Evolutionary conservation across 306 rosid genomes (phyloP), one percentile per base, ranked within the genome.

Genomic region (Coriaria nepalensis): DNA sequence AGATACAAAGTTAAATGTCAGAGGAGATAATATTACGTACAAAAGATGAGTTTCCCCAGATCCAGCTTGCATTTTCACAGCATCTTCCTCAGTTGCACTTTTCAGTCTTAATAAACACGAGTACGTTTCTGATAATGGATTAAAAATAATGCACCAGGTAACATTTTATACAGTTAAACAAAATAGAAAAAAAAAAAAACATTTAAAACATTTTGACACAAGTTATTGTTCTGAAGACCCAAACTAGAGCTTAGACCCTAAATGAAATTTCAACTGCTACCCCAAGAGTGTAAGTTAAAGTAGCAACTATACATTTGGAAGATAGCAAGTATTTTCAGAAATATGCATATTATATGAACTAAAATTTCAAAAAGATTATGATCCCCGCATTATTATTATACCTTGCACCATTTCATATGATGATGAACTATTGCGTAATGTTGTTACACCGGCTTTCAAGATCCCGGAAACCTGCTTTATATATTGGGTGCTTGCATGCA

Each of bases 401-500:
- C 98, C 98, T 85, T 82, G 98, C 57, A 73, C 94, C 56, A 50
- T 79, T 56, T 92, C 98, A 66, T 82, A 73, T 38, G 98, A 82
- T 6, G 98, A 73, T 33, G 98, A 73, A 67, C 71, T 86, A 64
- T 50, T 82, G 43, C 98, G 82, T 13, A 92, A 71, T 52, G 88
- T 86, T 45, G 87, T 82, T 40, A 78, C 98, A 35, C 98, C 81
- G 57, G 72, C 74, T 80, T 86, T 92, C 33, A 92, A 63, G 37
- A 92, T 86, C 51, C 92, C 92, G 43, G 98, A 85, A 43, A 92
- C 96, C 56, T 92, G 98, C 53, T 82, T 84, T 59, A 92, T 65
- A 53, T 92, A 92, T 46, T 71, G 81, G 55, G 86, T 79, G 64
- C 98, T 82, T 39, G 98, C 98, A 44, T 86, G 93, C 70, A 86